Evolutionary conservation across 768 basidiomycete genomes (phyloP), one percentile per base, ranked within the genome.

Genomic region (Naganishia vishniacii): DNA sequence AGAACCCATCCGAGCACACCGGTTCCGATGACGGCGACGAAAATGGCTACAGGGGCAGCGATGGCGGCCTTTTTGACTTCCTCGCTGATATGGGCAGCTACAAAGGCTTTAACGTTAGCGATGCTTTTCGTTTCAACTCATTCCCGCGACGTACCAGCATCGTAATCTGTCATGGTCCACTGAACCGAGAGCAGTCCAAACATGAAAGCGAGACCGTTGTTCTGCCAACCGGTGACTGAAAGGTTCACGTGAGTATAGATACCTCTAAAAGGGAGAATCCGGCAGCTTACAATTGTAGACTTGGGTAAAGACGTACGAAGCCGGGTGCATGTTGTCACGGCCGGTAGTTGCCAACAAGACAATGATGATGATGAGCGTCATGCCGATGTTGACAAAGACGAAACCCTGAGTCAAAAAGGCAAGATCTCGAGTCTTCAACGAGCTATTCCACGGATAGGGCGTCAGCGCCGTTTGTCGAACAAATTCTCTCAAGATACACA

Each of bases 161-260:
- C 66, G 47, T 67, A 67, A 37, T 67, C 66, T 6, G 66, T 67
- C 66, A 67, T 67, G 20, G 81, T 81, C 80, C 89, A 91, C 73
- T 91, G 89, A 23, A 93, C 91, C 64, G 85, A 87, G 29, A 92
- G 81, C 56, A 92, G 77, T 26, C 90, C 91, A 68, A 94, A 86
- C 23, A 90, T 79, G 79, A 91, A 91, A 0, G 89, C 86, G 46
- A 93, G 79, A 0, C 90, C 90, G 42, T 81, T 83, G 68, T 84
- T 86, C 83, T 84, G 86, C 65, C 82, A 89, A 29, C 88, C 88
- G 0, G 89, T 86, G 70, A 85, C 83, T 69, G 46, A 23, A 15
- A 18, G 16, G 20, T n/a, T 7, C 2, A 28, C 1, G 4, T 15
- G 26, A 3, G 20, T 20, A 41, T 31, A 15, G 45, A 37, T 25